Conservation (phyloP, 208 protist genomes). For the Wallacemonas rigidus region DNA sequence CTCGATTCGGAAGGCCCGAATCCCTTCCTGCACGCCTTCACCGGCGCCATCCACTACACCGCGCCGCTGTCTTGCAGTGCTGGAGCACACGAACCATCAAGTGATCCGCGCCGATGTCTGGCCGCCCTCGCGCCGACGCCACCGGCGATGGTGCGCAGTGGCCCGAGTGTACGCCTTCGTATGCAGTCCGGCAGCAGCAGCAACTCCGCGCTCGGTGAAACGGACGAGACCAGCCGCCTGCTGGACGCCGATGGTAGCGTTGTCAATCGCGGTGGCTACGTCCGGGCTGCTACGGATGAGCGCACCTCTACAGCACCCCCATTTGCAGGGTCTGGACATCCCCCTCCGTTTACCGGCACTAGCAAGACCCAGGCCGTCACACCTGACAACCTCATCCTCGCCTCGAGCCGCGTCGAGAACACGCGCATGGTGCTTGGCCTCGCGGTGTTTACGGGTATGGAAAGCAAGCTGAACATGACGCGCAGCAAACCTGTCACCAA, state of each 20-base stretch:
- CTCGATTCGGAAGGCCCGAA: slow-evolving; percentile 69
- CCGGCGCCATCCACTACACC: slow-evolving; percentile 33
- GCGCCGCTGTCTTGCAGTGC: slow-evolving; percentile 13
- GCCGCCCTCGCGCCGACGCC: no score
- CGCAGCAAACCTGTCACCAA: slow-evolving; percentile 79
- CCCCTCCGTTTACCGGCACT: neutral
- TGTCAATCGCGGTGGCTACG: neutral
- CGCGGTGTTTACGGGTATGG: slow-evolving; percentile 91
- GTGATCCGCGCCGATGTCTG: no score
- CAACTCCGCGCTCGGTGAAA: slow-evolving; percentile 8
- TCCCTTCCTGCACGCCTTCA: slow-evolving; percentile 57
- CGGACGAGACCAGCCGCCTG: slow-evolving; percentile 9
- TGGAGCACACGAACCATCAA: no score
- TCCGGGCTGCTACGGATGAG: neutral
- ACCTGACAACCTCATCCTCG: slow-evolving; percentile 77
- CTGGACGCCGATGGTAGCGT: neutral
- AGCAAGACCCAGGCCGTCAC: slow-evolving; percentile 31
- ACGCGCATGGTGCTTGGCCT: slow-evolving; percentile 82
- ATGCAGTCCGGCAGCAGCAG: slow-evolving; percentile 3
- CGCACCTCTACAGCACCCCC: neutral
- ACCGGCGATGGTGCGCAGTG: neutral
- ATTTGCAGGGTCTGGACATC: no score
- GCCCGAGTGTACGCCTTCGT: neutral
- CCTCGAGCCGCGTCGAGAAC: slow-evolving; percentile 78
- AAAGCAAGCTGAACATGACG: slow-evolving; percentile 93